Base-by-base conservation (phyloP, 768 basidiomycete species). In the Macrocybe gigantea region DNA sequence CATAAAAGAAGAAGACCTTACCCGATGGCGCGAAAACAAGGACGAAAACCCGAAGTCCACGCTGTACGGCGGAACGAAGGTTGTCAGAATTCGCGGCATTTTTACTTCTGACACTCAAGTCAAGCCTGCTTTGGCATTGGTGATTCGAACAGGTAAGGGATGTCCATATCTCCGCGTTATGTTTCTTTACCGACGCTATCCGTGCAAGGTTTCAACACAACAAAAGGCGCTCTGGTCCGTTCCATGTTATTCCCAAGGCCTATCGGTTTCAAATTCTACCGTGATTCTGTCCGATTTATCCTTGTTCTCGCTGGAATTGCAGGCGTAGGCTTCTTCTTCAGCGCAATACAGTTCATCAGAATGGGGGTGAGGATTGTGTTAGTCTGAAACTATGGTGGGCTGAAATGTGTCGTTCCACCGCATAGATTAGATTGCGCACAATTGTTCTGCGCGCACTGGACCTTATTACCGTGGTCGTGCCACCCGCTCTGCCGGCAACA, bases 241-340 rank as follows among this genome's bases (percentile, higher is more conserved):
- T 97, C 95, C 0, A 99, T 99, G 95, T 73, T 99, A 11, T 99
- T 94, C 70, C 96, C 96, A 0, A 97, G 96, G 60, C 94, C 95
- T 0, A 93, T 96, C 52, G 95, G 93, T 0, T 99, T 99, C 80
- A 96, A 96, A 64, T 98, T 99, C 68, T 98, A 98, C 68, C 83
- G 85, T 32, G 91, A 93, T 65, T 91, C 90, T 1, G 82, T 89
- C 31, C 72, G 85, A 52, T 99, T 99, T 65, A 96, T 98, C 45
- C 77, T 79, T 14, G 93, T 99, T 5, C 77, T 99, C 10, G 85
- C 91, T 14, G 80, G 89, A n/a, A 83, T 99, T 44, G 96, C 96
- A 9, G 82, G 81, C 9, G 61, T 94, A 15, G 96, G 95, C 1
- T 99, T 99, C 64, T 83, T 87, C 50, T 86, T 84, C 49, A 94